Conservation (phyloP, 2,329 filamentous ascomycete species). For the Diplodia mutila region DNA sequence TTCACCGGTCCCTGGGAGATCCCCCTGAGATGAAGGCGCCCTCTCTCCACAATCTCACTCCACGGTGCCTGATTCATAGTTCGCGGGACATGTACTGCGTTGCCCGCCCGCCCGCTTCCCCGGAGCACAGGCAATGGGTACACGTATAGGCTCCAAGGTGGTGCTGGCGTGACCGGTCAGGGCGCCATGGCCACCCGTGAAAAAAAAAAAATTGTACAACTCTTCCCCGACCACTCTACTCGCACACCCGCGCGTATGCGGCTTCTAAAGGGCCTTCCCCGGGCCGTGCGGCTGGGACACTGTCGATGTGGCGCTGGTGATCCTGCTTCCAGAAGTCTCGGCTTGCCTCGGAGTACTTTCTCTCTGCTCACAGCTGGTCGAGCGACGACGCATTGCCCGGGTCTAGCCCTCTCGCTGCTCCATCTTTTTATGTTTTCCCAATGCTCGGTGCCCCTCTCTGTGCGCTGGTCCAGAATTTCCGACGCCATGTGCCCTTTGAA, state of each 20-base stretch:
- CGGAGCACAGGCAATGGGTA: conserved; percentile 19
- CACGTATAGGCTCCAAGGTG: neutral
- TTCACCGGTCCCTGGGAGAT: conserved; percentile 22
- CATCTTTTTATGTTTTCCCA: conserved; percentile 2
- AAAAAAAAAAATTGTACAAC: conserved; percentile 20
- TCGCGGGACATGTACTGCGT: conserved; percentile 4
- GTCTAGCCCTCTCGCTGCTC: conserved; percentile 8
- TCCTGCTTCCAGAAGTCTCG: conserved; percentile 16
- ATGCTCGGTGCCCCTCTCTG: neutral
- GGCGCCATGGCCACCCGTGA: conserved; percentile 5
- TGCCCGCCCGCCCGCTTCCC: conserved; percentile 15
- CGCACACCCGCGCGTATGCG: conserved; percentile 4
- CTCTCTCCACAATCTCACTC: conserved; percentile 20
- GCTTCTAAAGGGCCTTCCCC: conserved; percentile 1
- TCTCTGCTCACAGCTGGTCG: neutral
- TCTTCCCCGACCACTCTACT: neutral
- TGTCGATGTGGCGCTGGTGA: conserved; percentile 3
- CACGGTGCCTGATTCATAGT: conserved; percentile 10
- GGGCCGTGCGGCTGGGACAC: conserved; percentile 9
- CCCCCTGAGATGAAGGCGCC: conserved; percentile 13
- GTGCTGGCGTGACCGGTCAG: conserved; percentile 19
- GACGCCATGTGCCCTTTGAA: neutral
- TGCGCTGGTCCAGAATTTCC: neutral
- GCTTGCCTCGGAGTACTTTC: conserved; percentile 11
- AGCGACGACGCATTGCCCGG: conserved; percentile 12